A percentile compares a stretch with the other conserved stretches of the same genome.
Conservation (phyloP, 306 rosid genomes). For the Trifolium repens region DNA sequence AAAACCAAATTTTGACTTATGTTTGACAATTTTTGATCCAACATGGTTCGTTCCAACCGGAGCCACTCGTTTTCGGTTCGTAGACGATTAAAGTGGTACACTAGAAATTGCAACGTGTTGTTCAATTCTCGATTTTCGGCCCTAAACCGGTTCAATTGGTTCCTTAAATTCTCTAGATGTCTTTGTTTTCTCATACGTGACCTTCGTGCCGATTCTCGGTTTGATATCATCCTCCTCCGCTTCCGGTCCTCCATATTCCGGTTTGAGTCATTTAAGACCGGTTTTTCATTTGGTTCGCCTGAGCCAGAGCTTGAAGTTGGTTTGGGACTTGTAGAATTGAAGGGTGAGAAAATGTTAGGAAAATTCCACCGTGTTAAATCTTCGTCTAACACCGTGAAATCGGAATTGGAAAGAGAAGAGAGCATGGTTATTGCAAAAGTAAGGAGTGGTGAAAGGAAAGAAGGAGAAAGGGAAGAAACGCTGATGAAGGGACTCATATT, state of each 20-base stretch:
- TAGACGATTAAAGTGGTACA: conserved; percentile 46
- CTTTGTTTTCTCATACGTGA: conserved; percentile 92
- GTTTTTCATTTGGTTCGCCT: conserved; percentile 50
- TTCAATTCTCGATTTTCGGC: conserved; percentile 71
- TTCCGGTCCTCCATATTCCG: conserved; percentile 63
- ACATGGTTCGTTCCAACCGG: conserved; percentile 56
- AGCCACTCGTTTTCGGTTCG: conserved; percentile 68
- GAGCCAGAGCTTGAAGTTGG: conserved; percentile 54
- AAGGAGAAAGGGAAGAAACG: conserved; percentile 86
- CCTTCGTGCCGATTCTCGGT: conserved; percentile 93
- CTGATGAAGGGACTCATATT: conserved; percentile 56
- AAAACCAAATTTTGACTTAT: conserved; percentile 57
- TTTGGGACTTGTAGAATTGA: conserved; percentile 42
- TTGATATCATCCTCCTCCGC: conserved; percentile 81
- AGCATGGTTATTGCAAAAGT: conserved; percentile 56
- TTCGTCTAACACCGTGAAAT: conserved; percentile 53
- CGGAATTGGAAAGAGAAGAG: conserved; percentile 51
- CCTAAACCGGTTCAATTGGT: conserved; percentile 67
- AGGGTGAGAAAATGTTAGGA: conserved; percentile 37
- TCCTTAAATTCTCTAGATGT: conserved; percentile 82
- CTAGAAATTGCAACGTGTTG: conserved; percentile 56
- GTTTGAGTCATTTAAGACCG: conserved; percentile 28
- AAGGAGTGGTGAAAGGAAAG: conserved; percentile 48
- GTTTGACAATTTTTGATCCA: conserved; percentile 57
- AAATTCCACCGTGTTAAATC: conserved; percentile 62